These are phyloP conservation scores for Taxillus chinensis DNA, from an alignment of 164 flowering plant genomes.

Conservation along the genomic window DNA sequence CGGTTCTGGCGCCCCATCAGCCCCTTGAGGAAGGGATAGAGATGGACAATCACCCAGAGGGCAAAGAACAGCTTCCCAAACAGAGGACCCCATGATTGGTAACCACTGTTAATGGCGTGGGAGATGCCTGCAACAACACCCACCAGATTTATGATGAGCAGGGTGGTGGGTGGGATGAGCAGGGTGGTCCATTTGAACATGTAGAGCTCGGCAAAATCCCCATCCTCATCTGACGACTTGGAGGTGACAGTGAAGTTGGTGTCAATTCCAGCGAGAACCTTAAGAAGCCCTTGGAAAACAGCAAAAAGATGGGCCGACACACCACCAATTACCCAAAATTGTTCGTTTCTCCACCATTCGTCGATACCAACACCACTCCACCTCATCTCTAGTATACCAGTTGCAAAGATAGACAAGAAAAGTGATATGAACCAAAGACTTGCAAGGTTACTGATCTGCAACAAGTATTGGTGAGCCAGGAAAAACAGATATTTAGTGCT, in stretches of 20 bases:
- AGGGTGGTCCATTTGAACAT: conserved; percentile 83
- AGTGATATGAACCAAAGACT: conserved; percentile 73
- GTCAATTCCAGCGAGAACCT: conserved; percentile 73
- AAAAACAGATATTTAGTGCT: no score
- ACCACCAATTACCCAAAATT: conserved; percentile 72
- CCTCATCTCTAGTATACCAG: conserved; percentile 80
- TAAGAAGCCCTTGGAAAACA: conserved; percentile 67
- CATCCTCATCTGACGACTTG: conserved; percentile 66
- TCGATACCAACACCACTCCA: conserved; percentile 90
- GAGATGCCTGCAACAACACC: conserved; percentile 63
- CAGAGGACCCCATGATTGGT: conserved; percentile 70
- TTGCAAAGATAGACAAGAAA: conserved; percentile 74
- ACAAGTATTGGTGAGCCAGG: not conserved
- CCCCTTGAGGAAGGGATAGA: conserved; percentile 76
- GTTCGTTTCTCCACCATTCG: conserved; percentile 84
- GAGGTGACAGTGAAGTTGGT: conserved; percentile 85
- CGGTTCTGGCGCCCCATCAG: conserved; percentile 79
- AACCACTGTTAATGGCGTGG: conserved; percentile 59
- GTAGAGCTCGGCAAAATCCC: conserved; percentile 69
- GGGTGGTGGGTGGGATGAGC: conserved; percentile 71
- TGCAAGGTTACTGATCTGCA: conserved; percentile 78
- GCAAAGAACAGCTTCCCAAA: conserved; percentile 66
- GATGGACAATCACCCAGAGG: conserved; percentile 74
- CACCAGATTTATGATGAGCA: conserved; percentile 53
- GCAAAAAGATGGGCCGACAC: conserved; percentile 65